Evolutionary conservation across 805 yeast species (phyloP), one percentile per base, ranked within the genome.

Genomic region (Saccharomycopsis sp.): DNA sequence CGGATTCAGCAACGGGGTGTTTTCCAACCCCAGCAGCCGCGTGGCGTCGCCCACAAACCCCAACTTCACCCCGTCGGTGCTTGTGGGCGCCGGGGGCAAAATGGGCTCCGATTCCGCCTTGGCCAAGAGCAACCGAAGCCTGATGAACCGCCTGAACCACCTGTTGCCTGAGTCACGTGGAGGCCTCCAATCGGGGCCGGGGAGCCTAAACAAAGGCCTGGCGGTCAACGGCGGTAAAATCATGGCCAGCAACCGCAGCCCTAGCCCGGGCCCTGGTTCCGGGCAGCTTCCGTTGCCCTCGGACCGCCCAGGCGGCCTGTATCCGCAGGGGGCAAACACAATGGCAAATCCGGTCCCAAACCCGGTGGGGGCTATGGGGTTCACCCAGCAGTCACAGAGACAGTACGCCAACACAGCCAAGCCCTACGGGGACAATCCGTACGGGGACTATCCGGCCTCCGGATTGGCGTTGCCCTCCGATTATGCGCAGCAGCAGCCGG

Each of bases 1-100:
- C 2, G 68, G 69, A 15, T 68, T 77, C 1, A 63, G 59, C 40
- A 77, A 74, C 4, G 53, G 56, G 16, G 52, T 60, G 2, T 57
- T 53, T 4, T 23, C 56, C 44, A 46, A 61, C n/a, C 59, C 50
- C 4, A 63, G 65, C 24, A 62, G 64, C 69, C 71, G 24, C 63
- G 52, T 47, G n/a, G 51, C 61, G 37, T 70, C 73, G 5, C 75
- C 77, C 12, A 58, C 66, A 21, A 68, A 74, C 8, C 75, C 76
- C 51, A 68, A 71, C 40, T 72, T 73, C 61, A 58, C 70, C 18
- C 75, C 75, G n/a, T 68, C 66, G 21, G 21, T 44, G 7, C 21
- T 44, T 16, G 21, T 18, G 7, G 48, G 16, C 16, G 7, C 48
- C 8, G 12, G 21, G 8, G 48, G 18, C 4, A 18, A n/a, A 16